These are phyloP conservation scores for Elsinoe ampelina DNA, from an alignment of 2,329 filamentous ascomycete genomes.

Conservation along the genomic window DNA sequence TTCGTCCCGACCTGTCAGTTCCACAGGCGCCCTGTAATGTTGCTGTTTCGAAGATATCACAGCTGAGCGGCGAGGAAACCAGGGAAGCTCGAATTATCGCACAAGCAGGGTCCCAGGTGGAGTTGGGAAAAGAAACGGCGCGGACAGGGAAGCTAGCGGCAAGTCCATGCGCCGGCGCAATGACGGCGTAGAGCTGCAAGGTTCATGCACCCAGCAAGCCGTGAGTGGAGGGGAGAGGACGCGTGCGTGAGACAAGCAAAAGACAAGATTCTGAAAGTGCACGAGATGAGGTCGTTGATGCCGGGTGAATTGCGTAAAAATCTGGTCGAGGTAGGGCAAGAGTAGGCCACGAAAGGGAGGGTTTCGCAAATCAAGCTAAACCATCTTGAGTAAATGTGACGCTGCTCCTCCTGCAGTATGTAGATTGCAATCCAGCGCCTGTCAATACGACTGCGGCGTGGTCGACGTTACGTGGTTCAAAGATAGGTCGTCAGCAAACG, in stretches of 20 bases:
- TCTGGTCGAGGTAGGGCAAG: neutral
- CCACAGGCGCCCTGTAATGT: neutral
- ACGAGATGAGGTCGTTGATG: neutral
- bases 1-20: neutral
- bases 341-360: neutral
- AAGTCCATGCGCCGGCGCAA: neutral
- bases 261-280: neutral
- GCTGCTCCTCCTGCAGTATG: neutral
- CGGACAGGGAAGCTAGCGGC: neutral
- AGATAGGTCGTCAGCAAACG: neutral
- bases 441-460: neutral
- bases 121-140: neutral
- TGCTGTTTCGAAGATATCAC: neutral
- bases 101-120: neutral
- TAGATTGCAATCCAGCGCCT: neutral
- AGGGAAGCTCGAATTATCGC: no score
- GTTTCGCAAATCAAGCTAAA: neutral
- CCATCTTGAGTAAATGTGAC: neutral
- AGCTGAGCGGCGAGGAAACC: neutral
- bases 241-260: neutral
- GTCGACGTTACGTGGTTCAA: neutral
- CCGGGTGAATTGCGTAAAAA: neutral
- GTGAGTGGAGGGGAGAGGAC: neutral
- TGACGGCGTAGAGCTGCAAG: conserved; percentile 1
- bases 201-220: neutral